phyloP scores from a whole-genome alignment of 1,284 basidiomycete species.

The Pisolithus thermaeus region DNA sequence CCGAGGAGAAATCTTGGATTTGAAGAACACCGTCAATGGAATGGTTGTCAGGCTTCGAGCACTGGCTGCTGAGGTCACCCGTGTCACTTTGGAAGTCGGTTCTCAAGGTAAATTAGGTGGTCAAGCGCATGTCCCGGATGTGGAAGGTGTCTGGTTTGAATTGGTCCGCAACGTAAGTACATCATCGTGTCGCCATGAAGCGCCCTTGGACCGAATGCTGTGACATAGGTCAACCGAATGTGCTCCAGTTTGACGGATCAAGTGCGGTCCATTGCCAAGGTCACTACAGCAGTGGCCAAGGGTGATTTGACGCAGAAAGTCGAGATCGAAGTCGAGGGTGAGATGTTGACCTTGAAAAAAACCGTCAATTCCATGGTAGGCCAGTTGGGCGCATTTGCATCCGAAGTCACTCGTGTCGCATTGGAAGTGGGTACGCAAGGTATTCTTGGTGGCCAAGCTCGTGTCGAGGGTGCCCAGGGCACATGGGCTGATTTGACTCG shows the following conservation, averaged over 20 bases:
- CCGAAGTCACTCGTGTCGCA: slow-evolving; percentile 93
- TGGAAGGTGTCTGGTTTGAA: slow-evolving; percentile 94
- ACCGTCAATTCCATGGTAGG: slow-evolving; percentile 89
- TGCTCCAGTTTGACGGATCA: slow-evolving; percentile 91
- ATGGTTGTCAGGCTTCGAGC: slow-evolving; percentile 91
- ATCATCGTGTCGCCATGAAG: neutral
- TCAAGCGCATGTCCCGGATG: slow-evolving; percentile 87
- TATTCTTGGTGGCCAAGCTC: slow-evolving; percentile 88
- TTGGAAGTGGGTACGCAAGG: slow-evolving; percentile 90
- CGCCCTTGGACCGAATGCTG: slow-evolving; percentile 1
- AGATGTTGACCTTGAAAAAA: slow-evolving; percentile 80
- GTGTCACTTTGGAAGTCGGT: slow-evolving; percentile 93
- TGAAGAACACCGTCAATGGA: slow-evolving; percentile 97
- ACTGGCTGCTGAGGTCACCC: slow-evolving; percentile 92
- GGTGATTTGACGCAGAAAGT: slow-evolving; percentile 91
- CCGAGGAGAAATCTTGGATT: slow-evolving; percentile 91
- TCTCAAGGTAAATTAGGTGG: slow-evolving; percentile 88
- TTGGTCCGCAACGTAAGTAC: slow-evolving; percentile 79
- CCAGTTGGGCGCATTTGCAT: slow-evolving; percentile 87
- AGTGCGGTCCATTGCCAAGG: slow-evolving; percentile 87
- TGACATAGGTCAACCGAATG: slow-evolving; percentile 80
- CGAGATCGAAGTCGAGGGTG: slow-evolving; percentile 87
- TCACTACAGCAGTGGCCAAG: slow-evolving; percentile 88
- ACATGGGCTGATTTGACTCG: slow-evolving; percentile 91
- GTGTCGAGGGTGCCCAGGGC: slow-evolving; percentile 89